phyloP scores from a whole-genome alignment of 805 yeast species.

The Teunomyces gatunensis region DNA sequence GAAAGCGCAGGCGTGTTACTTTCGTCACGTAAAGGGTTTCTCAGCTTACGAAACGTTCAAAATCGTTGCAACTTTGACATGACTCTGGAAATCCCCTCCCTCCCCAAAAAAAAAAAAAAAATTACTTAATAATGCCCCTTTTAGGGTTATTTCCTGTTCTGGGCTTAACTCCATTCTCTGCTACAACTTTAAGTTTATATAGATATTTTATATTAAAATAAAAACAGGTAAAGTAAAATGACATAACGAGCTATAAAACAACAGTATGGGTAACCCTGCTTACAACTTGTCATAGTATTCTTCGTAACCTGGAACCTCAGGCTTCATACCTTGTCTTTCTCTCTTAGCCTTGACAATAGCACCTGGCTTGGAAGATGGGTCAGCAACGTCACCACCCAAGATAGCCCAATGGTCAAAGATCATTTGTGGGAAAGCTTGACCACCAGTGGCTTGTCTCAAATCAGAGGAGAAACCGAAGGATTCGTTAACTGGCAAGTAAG shows the following conservation, averaged over 20 bases:
- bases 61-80: conserved; percentile 2
- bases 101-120: neutral
- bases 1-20: neutral
- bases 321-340: conserved; percentile 97
- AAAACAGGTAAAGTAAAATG: conserved; percentile 8
- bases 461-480: conserved; percentile 99
- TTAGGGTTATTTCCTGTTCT: neutral
- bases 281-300: conserved; percentile 95
- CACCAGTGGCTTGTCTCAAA: conserved; percentile 99
- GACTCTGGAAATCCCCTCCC: neutral
- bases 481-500: conserved; percentile 99
- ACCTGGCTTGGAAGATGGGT: conserved; percentile 71
- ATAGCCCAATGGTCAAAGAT: conserved; percentile 98
- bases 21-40: neutral
- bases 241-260: conserved; percentile 11
- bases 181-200: too few relatives aligned
- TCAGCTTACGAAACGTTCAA: neutral
- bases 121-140: neutral
- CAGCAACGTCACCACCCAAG: conserved; percentile 89
- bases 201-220: conserved; percentile 6
- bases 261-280: conserved; percentile 16
- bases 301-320: conserved; percentile 97
- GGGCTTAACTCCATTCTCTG: neutral
- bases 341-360: conserved; percentile 60
- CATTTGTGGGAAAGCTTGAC: conserved; percentile 99